Evolutionary conservation across 768 basidiomycete genomes (phyloP), one percentile per base, ranked within the genome.

Genomic region (Termitomyces sp.): DNA sequence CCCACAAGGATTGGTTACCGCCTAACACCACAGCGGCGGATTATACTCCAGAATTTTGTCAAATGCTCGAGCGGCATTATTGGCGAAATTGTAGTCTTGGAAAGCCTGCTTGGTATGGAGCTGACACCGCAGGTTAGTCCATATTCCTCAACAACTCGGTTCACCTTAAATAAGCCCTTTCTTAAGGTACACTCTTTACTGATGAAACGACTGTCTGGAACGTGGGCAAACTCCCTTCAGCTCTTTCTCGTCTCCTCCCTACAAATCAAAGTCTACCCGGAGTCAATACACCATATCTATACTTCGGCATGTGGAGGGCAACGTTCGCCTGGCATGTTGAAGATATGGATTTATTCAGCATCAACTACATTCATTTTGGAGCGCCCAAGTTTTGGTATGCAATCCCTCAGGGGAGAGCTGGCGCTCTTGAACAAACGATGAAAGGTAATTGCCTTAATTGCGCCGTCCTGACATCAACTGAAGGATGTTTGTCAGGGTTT

Each of bases 261-360:
- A 70, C 83, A 12, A 80, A 80, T 43, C 83, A 88, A 56, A 84
- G 88, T 45, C 78, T 99, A 32, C 96, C 96, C 0, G 97, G 97
- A 9, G 97, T 99, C 52, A 98, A 98, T 70, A 89, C 94, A 3
- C 96, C 96, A 0, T 98, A 98, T 72, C 83, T 98, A 2, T 98
- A 98, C 74, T 98, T 96, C 71, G 97, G 97, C 65, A 98, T 98
- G 96, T 99, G 97, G 97, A 82, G 95, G 55, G 96, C 96, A 29
- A 94, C 94, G 0, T 98, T 98, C 74, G 93, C 95, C 0, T 99
- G 97, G 96, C 97, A 99, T 68, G 97, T 99, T 52, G 97, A 99
- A 74, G 97, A 99, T 73, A 97, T 98, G 92, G 97, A 99, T 70
- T 81, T 99, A 1, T 98, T 96, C 75, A 96, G 94, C 60, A 98